These are phyloP conservation scores for Flaveria sonorensis DNA, from an alignment of 129 eudicot species.

Conservation along the genomic window DNA sequence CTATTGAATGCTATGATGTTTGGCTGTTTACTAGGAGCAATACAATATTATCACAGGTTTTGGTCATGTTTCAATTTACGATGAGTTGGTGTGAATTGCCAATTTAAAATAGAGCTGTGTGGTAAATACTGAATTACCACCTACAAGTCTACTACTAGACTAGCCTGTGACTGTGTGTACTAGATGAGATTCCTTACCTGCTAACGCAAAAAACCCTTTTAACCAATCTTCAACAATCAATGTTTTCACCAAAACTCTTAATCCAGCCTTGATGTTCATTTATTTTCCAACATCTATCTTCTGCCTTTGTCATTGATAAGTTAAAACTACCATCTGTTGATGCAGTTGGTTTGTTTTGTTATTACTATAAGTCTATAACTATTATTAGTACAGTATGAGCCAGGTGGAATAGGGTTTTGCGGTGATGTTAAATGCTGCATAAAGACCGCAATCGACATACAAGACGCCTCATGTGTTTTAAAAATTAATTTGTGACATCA, in stretches of 20 bases:
- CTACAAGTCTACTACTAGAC: not conserved
- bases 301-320: not conserved
- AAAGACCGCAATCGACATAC: slow-evolving; percentile 1
- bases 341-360: not conserved
- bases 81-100: too few relatives aligned
- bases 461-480: slow-evolving; percentile 8
- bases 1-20: not conserved
- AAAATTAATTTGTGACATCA: not conserved
- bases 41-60: not conserved
- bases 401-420: not conserved
- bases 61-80: not conserved
- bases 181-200: slow-evolving; percentile 19
- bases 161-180: not conserved
- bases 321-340: not conserved
- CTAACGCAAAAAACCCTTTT: slow-evolving; percentile 11
- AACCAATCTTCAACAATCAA: slow-evolving; percentile 11
- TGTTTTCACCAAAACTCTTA: slow-evolving; percentile 14
- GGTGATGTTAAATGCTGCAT: slow-evolving; percentile 23
- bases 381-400: too few relatives aligned
- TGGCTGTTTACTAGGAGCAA: not conserved
- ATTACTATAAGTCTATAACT: too few relatives aligned
- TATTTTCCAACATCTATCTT: not conserved
- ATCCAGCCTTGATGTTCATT: slow-evolving; percentile 1
- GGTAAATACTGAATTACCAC: not conserved
- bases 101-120: too few relatives aligned